Percentiles rank a stretch among this genome's conserved stretches.
These are phyloP conservation scores for Haplosporangium sp. DNA, from an alignment of 371 early-diverging fungal genomes.

Conservation along the genomic window DNA sequence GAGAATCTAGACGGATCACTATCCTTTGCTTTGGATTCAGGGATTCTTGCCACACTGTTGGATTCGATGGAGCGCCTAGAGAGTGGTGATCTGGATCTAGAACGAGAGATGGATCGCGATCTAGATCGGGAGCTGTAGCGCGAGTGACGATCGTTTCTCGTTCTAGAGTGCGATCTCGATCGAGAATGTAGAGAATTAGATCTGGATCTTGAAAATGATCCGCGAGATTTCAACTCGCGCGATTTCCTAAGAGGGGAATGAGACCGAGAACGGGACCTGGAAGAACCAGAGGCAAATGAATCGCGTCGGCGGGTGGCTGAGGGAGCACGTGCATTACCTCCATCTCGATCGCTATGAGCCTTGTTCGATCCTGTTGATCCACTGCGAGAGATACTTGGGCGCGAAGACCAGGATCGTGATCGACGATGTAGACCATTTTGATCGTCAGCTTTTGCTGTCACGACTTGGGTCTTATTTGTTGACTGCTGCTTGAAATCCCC, in stretches of 20 bases:
- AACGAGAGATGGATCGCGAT: conserved; percentile 22
- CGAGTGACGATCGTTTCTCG: conserved; percentile 5
- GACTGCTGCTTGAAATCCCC: background rate
- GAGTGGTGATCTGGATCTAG: conserved; percentile 12
- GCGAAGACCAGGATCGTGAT: conserved; percentile 50
- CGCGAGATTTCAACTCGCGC: background rate
- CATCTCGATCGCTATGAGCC: background rate
- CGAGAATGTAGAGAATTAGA: conserved; percentile 18
- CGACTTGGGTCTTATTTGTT: background rate
- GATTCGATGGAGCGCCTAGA: background rate
- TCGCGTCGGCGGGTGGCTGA: conserved; percentile 16
- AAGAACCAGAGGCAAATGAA: conserved; percentile 26
- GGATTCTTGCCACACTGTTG: background rate
- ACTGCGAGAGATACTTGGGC: conserved; percentile 2
- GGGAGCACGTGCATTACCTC: conserved; percentile 1
- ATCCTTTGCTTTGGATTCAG: background rate
- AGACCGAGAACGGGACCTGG: conserved; percentile 28
- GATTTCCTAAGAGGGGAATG: conserved; percentile 4
- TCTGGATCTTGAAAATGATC: conserved; percentile 21
- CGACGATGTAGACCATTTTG: conserved; percentile 32
- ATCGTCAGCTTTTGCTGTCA: background rate
- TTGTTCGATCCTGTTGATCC: conserved; percentile 1
- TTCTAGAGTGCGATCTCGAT: conserved; percentile 22
- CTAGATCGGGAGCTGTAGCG: conserved; percentile 18
- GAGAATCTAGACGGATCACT: conserved; percentile 32